These are phyloP conservation scores for Chaetoceros tenuissimus DNA, from an alignment of 108 stramenopile species.

Conservation along the genomic window DNA sequence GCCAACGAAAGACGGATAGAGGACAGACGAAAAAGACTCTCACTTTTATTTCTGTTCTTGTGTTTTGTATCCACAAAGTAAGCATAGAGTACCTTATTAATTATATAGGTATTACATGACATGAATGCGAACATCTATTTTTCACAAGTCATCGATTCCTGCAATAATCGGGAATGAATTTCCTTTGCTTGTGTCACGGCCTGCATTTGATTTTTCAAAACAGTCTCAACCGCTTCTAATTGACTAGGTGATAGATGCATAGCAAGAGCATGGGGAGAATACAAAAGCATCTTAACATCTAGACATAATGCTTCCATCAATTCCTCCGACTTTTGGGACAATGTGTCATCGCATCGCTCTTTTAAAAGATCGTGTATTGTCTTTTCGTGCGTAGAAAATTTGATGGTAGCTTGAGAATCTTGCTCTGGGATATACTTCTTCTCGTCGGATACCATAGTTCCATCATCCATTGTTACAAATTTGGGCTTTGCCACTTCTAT, in stretches of 20 bases:
- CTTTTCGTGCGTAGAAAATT: background rate
- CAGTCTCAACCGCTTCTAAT: constrained; percentile 45
- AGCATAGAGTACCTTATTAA: no score
- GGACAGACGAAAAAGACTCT: no score
- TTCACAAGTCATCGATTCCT: no score
- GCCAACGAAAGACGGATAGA: no score
- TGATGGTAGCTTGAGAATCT: background rate
- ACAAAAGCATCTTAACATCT: constrained; percentile 56
- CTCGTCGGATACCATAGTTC: constrained; percentile 3
- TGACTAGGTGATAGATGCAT: constrained; percentile 65
- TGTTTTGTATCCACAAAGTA: no score
- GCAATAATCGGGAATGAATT: constrained; percentile 22
- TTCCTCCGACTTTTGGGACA: constrained; percentile 33
- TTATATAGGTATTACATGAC: no score
- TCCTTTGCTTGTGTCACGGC: constrained; percentile 40
- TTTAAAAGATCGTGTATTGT: constrained; percentile 12
- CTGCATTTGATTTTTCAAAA: constrained; percentile 40
- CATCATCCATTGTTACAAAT: constrained; percentile 16
- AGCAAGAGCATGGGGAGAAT: constrained; percentile 61
- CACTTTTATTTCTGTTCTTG: no score
- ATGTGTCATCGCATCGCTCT: constrained; percentile 23
- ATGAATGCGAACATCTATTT: no score
- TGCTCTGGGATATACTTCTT: background rate
- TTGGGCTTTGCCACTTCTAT: background rate
- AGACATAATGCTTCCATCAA: constrained; percentile 63